Percentiles rank a stretch among this genome's conserved stretches.
Evolutionary conservation across 106 monocot species (phyloP).

Genomic region (Dendrobium catenatum): DNA sequence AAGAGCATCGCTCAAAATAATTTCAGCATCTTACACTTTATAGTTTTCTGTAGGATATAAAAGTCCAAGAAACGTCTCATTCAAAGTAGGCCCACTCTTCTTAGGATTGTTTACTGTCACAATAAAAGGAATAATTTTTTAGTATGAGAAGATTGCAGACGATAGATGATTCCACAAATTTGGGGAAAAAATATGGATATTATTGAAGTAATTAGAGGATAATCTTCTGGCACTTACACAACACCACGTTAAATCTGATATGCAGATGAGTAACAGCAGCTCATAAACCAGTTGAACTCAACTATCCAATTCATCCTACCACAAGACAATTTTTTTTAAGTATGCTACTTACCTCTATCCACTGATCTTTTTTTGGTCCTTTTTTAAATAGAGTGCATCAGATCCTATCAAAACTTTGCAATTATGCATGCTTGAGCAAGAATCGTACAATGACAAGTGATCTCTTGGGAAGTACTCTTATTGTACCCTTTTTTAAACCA

Average conservation of each 20-base stretch:
- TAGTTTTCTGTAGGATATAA: slow-evolving; percentile 92
- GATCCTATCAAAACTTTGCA: no score
- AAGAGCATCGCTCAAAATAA: background rate
- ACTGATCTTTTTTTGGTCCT: no score
- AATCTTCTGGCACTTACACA: background rate
- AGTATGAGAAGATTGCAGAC: background rate
- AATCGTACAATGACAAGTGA: no score
- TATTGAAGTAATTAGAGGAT: background rate
- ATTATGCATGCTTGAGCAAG: no score
- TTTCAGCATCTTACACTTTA: slow-evolving; percentile 67
- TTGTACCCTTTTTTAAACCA: no score
- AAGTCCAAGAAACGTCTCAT: slow-evolving; percentile 90
- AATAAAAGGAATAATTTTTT: background rate
- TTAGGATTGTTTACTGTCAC: slow-evolving; percentile 83
- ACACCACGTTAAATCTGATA: background rate
- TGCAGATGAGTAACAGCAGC: no score
- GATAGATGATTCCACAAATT: background rate
- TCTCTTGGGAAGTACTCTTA: no score
- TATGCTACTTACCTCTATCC: no score
- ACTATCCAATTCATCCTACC: no score
- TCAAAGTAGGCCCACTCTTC: slow-evolving; percentile 83
- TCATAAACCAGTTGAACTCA: background rate
- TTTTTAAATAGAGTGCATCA: no score
- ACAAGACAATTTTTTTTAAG: no score
- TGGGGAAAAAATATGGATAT: background rate